These are phyloP conservation scores for Diddensiella transvaalensis DNA, from an alignment of 805 yeast species.

Conservation along the genomic window DNA sequence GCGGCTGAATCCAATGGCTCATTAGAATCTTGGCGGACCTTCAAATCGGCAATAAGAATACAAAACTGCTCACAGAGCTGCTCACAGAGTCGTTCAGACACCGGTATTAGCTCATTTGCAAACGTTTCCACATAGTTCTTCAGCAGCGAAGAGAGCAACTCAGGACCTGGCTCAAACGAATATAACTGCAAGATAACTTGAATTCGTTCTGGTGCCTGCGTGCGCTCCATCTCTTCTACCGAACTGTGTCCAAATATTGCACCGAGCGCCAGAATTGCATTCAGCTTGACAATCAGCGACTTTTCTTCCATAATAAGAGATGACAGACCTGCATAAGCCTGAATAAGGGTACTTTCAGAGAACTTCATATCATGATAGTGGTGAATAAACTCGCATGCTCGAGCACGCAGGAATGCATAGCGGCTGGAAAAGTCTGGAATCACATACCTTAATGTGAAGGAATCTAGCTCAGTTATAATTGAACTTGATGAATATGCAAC, in stretches of 20 bases:
- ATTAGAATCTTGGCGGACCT: slow-evolving; percentile 22
- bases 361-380: slow-evolving; percentile 61
- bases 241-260: slow-evolving; percentile 59
- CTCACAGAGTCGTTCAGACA: slow-evolving; percentile 60
- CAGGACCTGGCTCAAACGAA: slow-evolving; percentile 79
- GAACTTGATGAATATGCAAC: slow-evolving; percentile 47
- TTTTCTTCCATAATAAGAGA: slow-evolving; percentile 44
- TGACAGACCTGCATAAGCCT: slow-evolving; percentile 35
- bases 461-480: slow-evolving; percentile 53
- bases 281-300: slow-evolving; percentile 67
- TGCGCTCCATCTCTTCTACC: slow-evolving; percentile 62
- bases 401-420: slow-evolving; percentile 62
- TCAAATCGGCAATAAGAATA: slow-evolving; percentile 38
- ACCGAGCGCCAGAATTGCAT: slow-evolving; percentile 84
- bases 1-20: slow-evolving; percentile 22
- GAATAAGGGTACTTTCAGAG: slow-evolving; percentile 62
- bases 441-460: slow-evolving; percentile 55
- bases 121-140: slow-evolving; percentile 90
- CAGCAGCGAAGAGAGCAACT: slow-evolving; percentile 80
- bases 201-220: slow-evolving; percentile 73
- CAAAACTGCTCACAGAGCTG: slow-evolving; percentile 65
- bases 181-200: slow-evolving; percentile 61
- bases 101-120: slow-evolving; percentile 87
- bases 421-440: slow-evolving; percentile 65
- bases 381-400: slow-evolving; percentile 44